Percentiles rank a stretch among this genome's conserved stretches.
These are phyloP conservation scores for Rhodotorula diobovata DNA, from an alignment of 768 basidiomycete species.

Conservation along the genomic window DNA sequence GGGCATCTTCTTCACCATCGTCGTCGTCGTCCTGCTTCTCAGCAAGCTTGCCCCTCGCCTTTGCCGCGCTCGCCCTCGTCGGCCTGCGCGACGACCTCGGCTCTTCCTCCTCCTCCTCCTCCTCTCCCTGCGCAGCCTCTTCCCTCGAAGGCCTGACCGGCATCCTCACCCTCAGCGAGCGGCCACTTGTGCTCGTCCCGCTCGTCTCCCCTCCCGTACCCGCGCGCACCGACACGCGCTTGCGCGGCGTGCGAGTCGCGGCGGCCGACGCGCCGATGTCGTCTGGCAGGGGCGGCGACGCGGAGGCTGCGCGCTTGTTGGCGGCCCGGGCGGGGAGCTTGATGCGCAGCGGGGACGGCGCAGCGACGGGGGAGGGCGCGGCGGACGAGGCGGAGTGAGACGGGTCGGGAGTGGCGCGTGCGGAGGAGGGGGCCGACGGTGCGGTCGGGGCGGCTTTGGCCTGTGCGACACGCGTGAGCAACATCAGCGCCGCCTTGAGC, in stretches of 20 bases:
- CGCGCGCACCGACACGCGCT: not conserved
- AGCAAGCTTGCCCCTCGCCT: conserved; percentile 5
- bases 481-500: no score
- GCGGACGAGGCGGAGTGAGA: not conserved
- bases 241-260: not conserved
- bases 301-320: not conserved
- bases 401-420: not conserved
- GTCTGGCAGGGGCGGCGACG: not conserved
- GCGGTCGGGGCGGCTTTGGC: not conserved
- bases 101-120: no score
- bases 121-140: not conserved
- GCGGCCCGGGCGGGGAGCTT: not conserved
- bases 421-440: not conserved
- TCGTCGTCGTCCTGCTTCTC: not conserved
- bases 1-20: not conserved
- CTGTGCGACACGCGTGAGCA: not conserved
- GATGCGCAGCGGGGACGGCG: not conserved
- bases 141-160: not conserved
- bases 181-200: not conserved
- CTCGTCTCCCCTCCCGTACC: not conserved
- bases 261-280: not conserved
- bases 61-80: conserved; percentile 15
- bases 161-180: not conserved
- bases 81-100: not conserved
- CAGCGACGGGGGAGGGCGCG: no score